Evolutionary conservation across 352 stramenopile genomes (phyloP).

Genomic region (Blastocystis hominis): DNA sequence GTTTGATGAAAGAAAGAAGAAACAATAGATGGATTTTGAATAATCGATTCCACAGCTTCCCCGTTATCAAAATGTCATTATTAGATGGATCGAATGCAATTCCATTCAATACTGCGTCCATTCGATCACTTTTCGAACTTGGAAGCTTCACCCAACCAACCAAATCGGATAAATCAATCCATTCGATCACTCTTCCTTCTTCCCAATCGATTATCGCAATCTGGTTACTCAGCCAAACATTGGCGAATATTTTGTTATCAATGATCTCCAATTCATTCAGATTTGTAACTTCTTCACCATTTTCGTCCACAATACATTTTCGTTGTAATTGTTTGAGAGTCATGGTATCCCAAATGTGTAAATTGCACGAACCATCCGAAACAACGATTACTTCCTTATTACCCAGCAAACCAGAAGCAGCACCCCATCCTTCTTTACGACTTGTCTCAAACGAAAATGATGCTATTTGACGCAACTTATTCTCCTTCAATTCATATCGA

Average conservation of each 20-base stretch:
- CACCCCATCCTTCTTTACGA: constrained; percentile 9
- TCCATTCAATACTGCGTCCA: constrained; percentile 33
- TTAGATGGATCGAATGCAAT: not conserved
- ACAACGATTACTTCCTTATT: not conserved
- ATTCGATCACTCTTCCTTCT: not conserved
- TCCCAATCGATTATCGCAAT: constrained; percentile 36
- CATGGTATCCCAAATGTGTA: constrained; percentile 10
- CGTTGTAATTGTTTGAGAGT: not conserved
- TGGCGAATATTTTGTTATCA: not conserved
- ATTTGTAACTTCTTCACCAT: not conserved
- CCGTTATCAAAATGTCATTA: constrained; percentile 11
- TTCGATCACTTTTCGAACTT: not conserved
- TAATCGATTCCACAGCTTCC: constrained; percentile 27
- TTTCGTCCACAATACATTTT: constrained; percentile 26
- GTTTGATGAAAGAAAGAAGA: not conserved
- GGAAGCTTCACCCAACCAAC: not conserved
- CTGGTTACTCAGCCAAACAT: not conserved
- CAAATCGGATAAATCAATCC: constrained; percentile 13
- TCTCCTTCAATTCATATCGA: not conserved
- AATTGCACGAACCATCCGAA: not conserved
- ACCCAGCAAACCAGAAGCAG: not conserved
- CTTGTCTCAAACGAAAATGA: not conserved
- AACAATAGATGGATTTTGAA: constrained; percentile 16
- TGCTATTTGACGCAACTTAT: not conserved
- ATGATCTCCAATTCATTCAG: constrained; percentile 11